Conservation (phyloP, 805 yeast genomes). For the Wickerhamiella occidentalis region DNA sequence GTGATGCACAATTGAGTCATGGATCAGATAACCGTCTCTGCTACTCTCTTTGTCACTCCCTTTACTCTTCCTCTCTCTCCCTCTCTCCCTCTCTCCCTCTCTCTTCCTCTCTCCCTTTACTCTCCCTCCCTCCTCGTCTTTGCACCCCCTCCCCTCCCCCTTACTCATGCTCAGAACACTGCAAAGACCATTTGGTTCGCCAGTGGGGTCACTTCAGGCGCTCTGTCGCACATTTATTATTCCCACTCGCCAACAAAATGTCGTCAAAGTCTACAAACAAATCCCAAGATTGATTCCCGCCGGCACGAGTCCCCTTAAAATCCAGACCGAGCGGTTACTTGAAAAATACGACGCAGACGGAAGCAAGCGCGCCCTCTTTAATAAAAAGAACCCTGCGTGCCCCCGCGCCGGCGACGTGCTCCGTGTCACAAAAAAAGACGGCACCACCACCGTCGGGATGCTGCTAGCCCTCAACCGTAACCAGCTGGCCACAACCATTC, state of each 20-base stretch:
- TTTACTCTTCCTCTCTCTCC: too few species aligned
- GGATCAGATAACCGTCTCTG: too few species aligned
- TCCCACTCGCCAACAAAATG: slow-evolving; percentile 34
- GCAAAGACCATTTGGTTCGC: neutral
- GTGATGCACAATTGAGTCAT: too few species aligned
- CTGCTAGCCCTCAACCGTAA: slow-evolving; percentile 64
- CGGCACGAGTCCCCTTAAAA: slow-evolving; percentile 30
- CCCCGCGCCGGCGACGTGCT: slow-evolving; percentile 75
- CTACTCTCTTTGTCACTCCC: too few species aligned
- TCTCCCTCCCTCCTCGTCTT: too few species aligned
- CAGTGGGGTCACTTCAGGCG: neutral
- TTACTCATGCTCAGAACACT: neutral
- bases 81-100: too few species aligned
- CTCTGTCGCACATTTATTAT: slow-evolving; percentile 20
- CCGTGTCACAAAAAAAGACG: slow-evolving; percentile 54
- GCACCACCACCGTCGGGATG: slow-evolving; percentile 57
- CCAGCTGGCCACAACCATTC: slow-evolving; percentile 59
- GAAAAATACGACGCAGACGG: slow-evolving; percentile 61
- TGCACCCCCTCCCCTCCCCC: too few species aligned
- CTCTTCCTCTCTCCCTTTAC: too few species aligned
- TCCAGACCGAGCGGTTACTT: slow-evolving; percentile 40
- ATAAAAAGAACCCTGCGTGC: slow-evolving; percentile 35
- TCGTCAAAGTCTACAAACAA: slow-evolving; percentile 27
- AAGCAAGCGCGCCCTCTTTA: slow-evolving; percentile 45
- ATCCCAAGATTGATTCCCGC: slow-evolving; percentile 26